phyloP scores from a whole-genome alignment of 345 rosid species.

The Linum lewisii region DNA sequence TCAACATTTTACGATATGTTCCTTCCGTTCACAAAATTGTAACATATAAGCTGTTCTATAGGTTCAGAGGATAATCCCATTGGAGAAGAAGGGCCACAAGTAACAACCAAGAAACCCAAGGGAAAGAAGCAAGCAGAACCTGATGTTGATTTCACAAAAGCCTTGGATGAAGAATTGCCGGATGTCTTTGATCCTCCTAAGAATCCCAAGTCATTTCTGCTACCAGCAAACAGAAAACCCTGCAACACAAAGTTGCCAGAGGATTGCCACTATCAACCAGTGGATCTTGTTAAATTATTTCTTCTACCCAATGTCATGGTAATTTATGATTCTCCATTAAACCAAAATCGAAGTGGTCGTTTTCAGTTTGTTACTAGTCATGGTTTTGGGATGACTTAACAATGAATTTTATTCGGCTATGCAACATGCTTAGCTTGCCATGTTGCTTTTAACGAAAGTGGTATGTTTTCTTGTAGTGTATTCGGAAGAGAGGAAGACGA shows the following conservation, averaged over 20 bases:
- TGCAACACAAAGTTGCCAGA: slow-evolving; percentile 72
- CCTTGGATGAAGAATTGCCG: slow-evolving; percentile 53
- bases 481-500: slow-evolving; percentile 58
- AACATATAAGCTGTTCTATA: slow-evolving; percentile 17
- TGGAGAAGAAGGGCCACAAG: slow-evolving; percentile 35
- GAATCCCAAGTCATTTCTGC: slow-evolving; percentile 60
- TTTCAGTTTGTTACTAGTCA: too few species aligned
- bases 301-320: slow-evolving; percentile 78
- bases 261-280: slow-evolving; percentile 97
- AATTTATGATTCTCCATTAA: slow-evolving; percentile 14
- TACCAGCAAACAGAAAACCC: slow-evolving; percentile 61
- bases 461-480: slow-evolving; percentile 52
- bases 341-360: not conserved
- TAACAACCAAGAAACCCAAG: slow-evolving; percentile 47
- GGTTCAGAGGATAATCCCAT: slow-evolving; percentile 40
- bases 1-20: slow-evolving; percentile 3
- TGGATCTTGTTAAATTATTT: slow-evolving; percentile 76
- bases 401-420: not conserved
- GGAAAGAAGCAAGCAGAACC: slow-evolving; percentile 53
- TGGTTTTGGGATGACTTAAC: too few species aligned
- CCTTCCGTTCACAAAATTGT: slow-evolving; percentile 3
- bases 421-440: slow-evolving; percentile 6
- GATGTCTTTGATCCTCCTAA: slow-evolving; percentile 74
- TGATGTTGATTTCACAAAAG: slow-evolving; percentile 67
- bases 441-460: slow-evolving; percentile 14